Evolutionary conservation across 2,329 filamentous ascomycete genomes (phyloP), one percentile per base, ranked within the genome.

Genomic region (Penicillium sp.): DNA sequence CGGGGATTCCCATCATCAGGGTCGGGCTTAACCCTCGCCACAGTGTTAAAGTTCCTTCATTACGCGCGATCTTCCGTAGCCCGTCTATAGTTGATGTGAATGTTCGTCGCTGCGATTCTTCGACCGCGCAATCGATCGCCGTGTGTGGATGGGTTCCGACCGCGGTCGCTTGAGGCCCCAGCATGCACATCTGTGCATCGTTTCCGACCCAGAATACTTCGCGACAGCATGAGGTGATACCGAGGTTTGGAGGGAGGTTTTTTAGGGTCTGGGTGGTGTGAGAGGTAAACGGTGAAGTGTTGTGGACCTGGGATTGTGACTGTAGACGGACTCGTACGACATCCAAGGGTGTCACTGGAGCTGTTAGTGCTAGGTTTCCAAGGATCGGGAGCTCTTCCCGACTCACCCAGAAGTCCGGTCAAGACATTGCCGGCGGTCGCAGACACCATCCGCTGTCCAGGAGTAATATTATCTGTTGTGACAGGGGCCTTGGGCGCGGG

Each of bases 151-250:
- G 51, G 73, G 69, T 34, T 72, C 70, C 41, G 75, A 72, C 47
- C 65, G 72, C 50, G 62, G 62, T 45, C 46, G 57, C 43, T 52
- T 61, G 51, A 24, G 65, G 49, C 53, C 80, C 80, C n/a, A 86
- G 85, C 54, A 95, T 75, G 66, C 90, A 95, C 56, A 85, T 82
- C 51, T 88, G 84, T 22, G 84, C 80, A 67, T 84, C 87, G 64
- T 94, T 90, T 58, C 88, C 90, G 56, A 91, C 83, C 77, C 95
- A 98, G 69, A 97, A 98, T 32, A 98, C 91, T 69, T 98, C 91
- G 53, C 93, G 84, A 66, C 93, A 98, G 71, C 93, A 98, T 34
- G 90, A 83, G 15, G 90, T 95, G 48, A 97, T 88, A 53, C 93
- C 93, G 43, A 97, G 80, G 62, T 91, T 88, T 28, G 86, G 82